Conservation (phyloP, 345 rosid species). For the Geranium brycei region DNA sequence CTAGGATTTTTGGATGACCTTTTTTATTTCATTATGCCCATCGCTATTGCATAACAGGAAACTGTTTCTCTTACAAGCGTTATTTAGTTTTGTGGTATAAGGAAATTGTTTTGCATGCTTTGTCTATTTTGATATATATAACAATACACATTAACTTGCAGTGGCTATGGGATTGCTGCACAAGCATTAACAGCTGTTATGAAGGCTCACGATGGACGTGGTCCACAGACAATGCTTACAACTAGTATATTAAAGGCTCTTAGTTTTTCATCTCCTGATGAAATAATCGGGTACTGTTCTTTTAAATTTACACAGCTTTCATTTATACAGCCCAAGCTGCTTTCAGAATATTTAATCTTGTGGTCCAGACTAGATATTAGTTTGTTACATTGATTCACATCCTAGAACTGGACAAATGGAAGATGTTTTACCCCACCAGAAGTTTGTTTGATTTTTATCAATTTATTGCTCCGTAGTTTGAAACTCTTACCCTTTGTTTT, state of each 20-base stretch:
- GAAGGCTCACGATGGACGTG: conserved; percentile 92
- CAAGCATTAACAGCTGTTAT: conserved; percentile 80
- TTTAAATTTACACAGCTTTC: not conserved
- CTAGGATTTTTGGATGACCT: not conserved
- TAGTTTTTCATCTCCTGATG: conserved; percentile 73
- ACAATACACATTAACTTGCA: conserved; percentile 15
- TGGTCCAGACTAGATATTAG: not conserved
- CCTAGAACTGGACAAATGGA: too few species aligned
- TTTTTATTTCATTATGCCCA: not conserved
- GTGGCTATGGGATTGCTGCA: conserved; percentile 93
- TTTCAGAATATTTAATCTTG: not conserved
- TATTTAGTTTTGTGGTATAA: too few species aligned
- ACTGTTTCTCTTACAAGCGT: not conserved
- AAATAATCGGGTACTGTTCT: conserved; percentile 44
- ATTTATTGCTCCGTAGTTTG: not conserved
- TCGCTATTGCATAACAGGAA: not conserved
- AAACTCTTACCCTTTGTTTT: not conserved
- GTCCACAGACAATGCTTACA: conserved; percentile 62
- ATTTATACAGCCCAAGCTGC: not conserved
- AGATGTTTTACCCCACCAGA: not conserved
- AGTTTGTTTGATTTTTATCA: not conserved
- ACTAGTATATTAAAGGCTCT: conserved; percentile 47
- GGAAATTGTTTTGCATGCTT: not conserved
- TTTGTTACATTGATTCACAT: not conserved
- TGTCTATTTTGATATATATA: not conserved